Evolutionary conservation across 352 stramenopile genomes (phyloP).

Genomic region (Phytophthora sojae): DNA sequence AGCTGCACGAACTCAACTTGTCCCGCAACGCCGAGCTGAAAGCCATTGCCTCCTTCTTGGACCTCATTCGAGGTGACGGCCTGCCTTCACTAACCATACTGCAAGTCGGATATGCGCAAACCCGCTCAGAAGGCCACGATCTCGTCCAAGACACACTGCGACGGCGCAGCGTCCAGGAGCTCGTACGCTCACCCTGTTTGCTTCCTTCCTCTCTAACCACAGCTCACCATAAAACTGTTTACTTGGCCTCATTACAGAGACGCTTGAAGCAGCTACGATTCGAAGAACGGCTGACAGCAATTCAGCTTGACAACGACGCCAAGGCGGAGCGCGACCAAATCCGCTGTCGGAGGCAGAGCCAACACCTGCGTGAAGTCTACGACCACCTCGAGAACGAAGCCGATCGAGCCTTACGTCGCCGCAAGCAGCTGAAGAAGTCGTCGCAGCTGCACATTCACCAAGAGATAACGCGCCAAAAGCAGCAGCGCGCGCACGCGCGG

Average conservation of each 20-base stretch:
- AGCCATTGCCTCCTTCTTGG: conserved; percentile 57
- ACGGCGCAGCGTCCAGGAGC: conserved; percentile 63
- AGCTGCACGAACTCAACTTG: conserved; percentile 66
- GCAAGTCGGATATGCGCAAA: conserved; percentile 60
- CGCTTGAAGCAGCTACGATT: conserved; percentile 56
- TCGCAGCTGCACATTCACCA: conserved; percentile 68
- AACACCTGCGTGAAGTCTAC: conserved; percentile 54
- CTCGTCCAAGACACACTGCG: conserved; percentile 48
- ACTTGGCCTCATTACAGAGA: conserved; percentile 14
- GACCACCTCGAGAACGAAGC: conserved; percentile 65
- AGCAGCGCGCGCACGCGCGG: conserved; percentile 37
- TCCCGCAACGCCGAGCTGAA: conserved; percentile 50
- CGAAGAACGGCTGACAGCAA: conserved; percentile 36
- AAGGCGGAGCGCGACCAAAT: conserved; percentile 42
- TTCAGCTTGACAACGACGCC: conserved; percentile 41
- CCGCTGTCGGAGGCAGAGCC: conserved; percentile 51
- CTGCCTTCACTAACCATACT: conserved; percentile 65
- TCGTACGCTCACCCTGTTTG: conserved; percentile 41
- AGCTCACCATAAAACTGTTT: not conserved
- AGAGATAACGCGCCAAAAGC: conserved; percentile 59
- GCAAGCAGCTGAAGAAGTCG: conserved; percentile 64
- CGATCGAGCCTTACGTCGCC: conserved; percentile 55
- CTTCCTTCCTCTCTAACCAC: not conserved
- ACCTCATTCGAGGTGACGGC: conserved; percentile 54
- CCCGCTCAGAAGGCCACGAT: conserved; percentile 40